Base-by-base conservation (phyloP, 805 yeast genomes). In the Henningerozyma blattae region DNA sequence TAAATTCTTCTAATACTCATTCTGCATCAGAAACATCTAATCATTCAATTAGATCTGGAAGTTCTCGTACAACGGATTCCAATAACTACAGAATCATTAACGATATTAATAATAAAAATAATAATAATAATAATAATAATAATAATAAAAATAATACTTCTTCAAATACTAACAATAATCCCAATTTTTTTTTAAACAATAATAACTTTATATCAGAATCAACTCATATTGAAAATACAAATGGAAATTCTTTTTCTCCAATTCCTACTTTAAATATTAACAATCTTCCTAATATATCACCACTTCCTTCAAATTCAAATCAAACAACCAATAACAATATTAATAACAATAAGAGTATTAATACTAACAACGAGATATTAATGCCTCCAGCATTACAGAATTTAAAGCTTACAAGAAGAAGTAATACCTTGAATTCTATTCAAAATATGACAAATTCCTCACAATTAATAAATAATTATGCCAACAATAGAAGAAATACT, bases 351-450 rank as follows among this genome's bases (percentile, higher is more conserved):
- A n/a, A n/a, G n/a, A n/a, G n/a, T n/a, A n/a, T n/a, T n/a, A n/a
- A n/a, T 8, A n/a, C 6, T 24, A 13, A 24, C 10, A 20, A 20
- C 12, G 24, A 20, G 8, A 20, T 20, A 12, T 6, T 12, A 24
- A 9, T 24, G 16, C 56, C 57, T 6, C 35, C 36, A 4, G 46
- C 54, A 3, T 40, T 50, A 17, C 49, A 49, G 15, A 47, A 43
- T 29, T 33, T 52, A 20, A 40, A 44, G 31, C 41, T 51, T 4
- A 37, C 38, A 4, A 52, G 42, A 33, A 37, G 55, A 31, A 44
- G 46, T 32, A 46, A 38, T 34, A 50, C 55, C 0, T 38, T 38
- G 8, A 41, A n/a, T n/a, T n/a, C n/a, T n/a, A n/a, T n/a, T n/a
- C n/a, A n/a, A n/a, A n/a, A n/a, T n/a, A n/a, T n/a, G n/a, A n/a